A percentile compares a stretch with the other conserved stretches of the same genome.
These are phyloP conservation scores for Papilionanthe hybrid DNA, from an alignment of 116 monocot genomes.

Conservation along the genomic window DNA sequence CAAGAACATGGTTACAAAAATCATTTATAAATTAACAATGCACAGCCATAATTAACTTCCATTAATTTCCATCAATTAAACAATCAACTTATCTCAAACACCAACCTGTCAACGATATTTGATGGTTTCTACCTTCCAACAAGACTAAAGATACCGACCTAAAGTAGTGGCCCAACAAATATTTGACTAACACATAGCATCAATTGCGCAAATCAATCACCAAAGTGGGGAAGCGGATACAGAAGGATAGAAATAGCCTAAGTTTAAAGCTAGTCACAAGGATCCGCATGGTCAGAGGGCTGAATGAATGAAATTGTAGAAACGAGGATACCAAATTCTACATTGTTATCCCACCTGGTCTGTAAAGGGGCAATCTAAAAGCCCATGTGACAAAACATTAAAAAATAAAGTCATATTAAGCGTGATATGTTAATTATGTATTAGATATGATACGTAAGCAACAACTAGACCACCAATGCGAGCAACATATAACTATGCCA, in stretches of 20 bases:
- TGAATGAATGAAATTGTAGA: background rate
- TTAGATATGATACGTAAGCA: background rate
- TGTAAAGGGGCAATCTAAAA: background rate
- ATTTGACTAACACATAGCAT: background rate
- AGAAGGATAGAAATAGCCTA: background rate
- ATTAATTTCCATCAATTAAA: background rate
- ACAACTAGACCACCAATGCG: background rate
- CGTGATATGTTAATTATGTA: background rate
- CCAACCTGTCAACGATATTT: background rate
- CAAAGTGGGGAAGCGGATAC: background rate
- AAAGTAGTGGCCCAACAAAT: background rate
- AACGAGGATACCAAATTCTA: background rate
- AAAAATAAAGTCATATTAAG: background rate
- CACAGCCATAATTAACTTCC: background rate
- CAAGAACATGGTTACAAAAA: background rate
- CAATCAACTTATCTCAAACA: background rate
- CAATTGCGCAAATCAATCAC: background rate
- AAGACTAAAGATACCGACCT: background rate
- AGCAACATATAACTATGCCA: background rate
- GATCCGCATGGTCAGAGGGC: background rate
- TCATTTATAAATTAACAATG: background rate
- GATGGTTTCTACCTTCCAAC: background rate
- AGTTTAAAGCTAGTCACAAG: background rate
- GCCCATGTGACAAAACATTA: background rate
- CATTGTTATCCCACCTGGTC: background rate